A percentile compares a stretch with the other conserved stretches of the same genome.
phyloP scores from a whole-genome alignment of 306 rosid genomes.

The Medicago ruthenica region DNA sequence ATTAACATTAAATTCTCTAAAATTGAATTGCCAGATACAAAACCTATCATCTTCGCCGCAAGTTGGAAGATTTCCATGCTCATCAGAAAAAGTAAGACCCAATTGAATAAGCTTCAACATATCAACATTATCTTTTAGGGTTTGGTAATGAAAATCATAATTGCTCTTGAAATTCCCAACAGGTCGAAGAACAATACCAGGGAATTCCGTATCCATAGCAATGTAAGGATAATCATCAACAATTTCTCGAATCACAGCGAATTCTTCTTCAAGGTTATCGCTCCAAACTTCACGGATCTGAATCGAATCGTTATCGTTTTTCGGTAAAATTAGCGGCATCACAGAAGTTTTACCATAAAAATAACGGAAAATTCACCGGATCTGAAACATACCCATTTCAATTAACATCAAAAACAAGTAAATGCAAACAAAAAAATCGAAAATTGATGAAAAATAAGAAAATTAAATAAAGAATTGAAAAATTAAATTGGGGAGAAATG shows the following conservation, averaged over 20 bases:
- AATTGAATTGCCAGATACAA: constrained; percentile 68
- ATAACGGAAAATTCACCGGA: constrained; percentile 17
- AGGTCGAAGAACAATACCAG: constrained; percentile 56
- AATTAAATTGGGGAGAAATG: neutral
- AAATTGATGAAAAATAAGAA: neutral
- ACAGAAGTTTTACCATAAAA: constrained; percentile 6
- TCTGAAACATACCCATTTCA: constrained; percentile 23
- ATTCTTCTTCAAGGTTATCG: constrained; percentile 56
- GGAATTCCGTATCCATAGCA: constrained; percentile 66
- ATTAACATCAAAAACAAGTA: constrained; percentile 8
- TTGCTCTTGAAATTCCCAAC: constrained; percentile 59
- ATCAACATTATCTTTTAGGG: constrained; percentile 60
- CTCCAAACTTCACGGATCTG: constrained; percentile 65
- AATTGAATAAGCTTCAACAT: constrained; percentile 57
- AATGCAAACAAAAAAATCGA: neutral
- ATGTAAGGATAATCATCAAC: constrained; percentile 56
- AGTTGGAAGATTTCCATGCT: constrained; percentile 52
- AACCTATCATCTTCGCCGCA: constrained; percentile 4
- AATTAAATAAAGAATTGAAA: neutral
- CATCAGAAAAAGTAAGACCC: constrained; percentile 60
- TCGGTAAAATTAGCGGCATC: constrained; percentile 50
- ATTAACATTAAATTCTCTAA: constrained; percentile 55
- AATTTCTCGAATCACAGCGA: constrained; percentile 49
- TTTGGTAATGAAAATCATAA: constrained; percentile 57
- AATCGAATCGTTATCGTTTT: constrained; percentile 48